Evolutionary conservation across 108 stramenopile genomes (phyloP), one percentile per base, ranked within the genome.

Genomic region (Aurantiochytrium sp.): DNA sequence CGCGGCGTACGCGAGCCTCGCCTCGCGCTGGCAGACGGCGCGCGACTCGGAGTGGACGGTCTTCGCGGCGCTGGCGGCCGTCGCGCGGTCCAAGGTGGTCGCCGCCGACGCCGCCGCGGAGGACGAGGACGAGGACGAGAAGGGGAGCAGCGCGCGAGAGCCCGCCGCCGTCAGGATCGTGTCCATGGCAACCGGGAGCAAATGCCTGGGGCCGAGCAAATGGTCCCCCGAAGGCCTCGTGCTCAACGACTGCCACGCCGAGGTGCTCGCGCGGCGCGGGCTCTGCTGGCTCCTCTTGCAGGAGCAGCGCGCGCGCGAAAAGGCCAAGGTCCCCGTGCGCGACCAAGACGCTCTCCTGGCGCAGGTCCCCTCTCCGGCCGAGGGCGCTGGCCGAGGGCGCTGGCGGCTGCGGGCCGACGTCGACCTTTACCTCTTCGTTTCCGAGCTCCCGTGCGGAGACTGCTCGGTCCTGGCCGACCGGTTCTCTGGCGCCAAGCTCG

Each of bases 391-490:
- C 68, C 31, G 27, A 68, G 31, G 31, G 34, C 34, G 32, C 15
- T 65, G 27, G 34, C 27, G 34, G 24, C 19, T 65, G 1, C 73
- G 73, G 17, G 19, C 73, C 12, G 73, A 48, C 12, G 30, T 81
- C 6, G n/a, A 6, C 21, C 39, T 81, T 42, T 48, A 81, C 45
- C 73, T 81, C 45, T 81, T 81, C 39, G 73, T 81, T 12, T 48
- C 42, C 27, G 73, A 81, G 73, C 39, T 81, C 6, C 73, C 73
- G 12, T 81, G 73, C 45, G 73, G 73, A 48, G 73, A 81, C 24
- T 41, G 73, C n/a, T 81, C 73, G 0, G 45, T 81, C 24, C 42
- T 81, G 6, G 73, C 73, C 21, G 73, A 81, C 30, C 36, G 39
- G 12, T 81, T 48, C 39, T 48, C 42, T 48, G 73, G 73, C n/a